These are phyloP conservation scores for Phytophthora pini DNA, from an alignment of 352 stramenopile genomes.

Conservation along the genomic window DNA sequence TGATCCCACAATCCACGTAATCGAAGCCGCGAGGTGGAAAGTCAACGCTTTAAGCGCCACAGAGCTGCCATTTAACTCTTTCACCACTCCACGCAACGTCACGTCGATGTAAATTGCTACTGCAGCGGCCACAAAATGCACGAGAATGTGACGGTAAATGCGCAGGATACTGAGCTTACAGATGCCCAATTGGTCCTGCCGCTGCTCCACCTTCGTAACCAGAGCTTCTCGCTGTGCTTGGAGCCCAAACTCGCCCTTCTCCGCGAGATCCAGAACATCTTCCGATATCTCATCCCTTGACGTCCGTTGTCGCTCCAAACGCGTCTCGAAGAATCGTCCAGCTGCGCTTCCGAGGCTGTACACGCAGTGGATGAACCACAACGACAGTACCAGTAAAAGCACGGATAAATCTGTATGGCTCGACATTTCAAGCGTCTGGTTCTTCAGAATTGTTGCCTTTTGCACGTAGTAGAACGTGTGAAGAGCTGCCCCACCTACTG, in stretches of 20 bases:
- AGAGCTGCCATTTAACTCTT: constrained; percentile 22
- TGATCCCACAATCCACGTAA: constrained; percentile 53
- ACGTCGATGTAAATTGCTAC: constrained; percentile 54
- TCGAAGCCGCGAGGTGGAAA: constrained; percentile 55
- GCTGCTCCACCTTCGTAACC: constrained; percentile 60
- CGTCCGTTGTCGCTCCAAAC: constrained; percentile 41
- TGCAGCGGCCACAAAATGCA: constrained; percentile 47
- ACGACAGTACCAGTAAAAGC: constrained; percentile 41
- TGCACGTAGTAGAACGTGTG: constrained; percentile 71
- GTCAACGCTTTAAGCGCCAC: constrained; percentile 37
- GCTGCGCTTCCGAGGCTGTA: constrained; percentile 42
- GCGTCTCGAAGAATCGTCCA: constrained; percentile 46
- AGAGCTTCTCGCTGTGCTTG: constrained; percentile 70
- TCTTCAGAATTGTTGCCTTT: constrained; percentile 43
- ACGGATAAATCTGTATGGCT: constrained; percentile 49
- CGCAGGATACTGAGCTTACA: constrained; percentile 64
- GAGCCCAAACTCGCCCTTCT: constrained; percentile 71
- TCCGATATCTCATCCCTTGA: constrained; percentile 49
- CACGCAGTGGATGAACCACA: constrained; percentile 58
- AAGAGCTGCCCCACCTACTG: constrained; percentile 42
- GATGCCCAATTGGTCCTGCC: constrained; percentile 60
- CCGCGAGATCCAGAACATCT: constrained; percentile 61
- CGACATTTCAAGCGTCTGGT: constrained; percentile 33
- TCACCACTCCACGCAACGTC: constrained; percentile 23
- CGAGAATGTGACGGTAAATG: constrained; percentile 48